These are phyloP conservation scores for Ophiostoma piceae DNA, from an alignment of 2,329 filamentous ascomycete species.

Conservation along the genomic window DNA sequence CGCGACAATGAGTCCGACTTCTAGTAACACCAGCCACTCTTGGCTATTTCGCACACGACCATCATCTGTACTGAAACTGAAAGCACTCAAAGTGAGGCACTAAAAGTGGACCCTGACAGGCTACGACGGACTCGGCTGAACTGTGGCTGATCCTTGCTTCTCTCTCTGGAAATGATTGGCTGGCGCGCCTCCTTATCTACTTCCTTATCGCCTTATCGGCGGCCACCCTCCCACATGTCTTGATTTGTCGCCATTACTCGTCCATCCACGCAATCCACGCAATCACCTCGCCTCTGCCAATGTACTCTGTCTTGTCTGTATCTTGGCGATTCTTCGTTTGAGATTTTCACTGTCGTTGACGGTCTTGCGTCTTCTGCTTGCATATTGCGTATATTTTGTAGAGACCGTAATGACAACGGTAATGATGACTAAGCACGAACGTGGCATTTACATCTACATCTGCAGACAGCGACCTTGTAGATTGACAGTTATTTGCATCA, in stretches of 20 bases:
- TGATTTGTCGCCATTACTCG: constrained; percentile 21
- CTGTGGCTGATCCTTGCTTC: background rate
- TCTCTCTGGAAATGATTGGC: background rate
- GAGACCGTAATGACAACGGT: too few relatives aligned
- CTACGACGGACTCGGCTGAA: constrained; percentile 1
- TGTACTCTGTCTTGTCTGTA: too few relatives aligned
- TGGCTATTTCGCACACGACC: background rate
- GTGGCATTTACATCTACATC: too few relatives aligned
- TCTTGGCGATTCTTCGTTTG: background rate
- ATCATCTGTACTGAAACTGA: background rate
- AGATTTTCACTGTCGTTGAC: too few relatives aligned
- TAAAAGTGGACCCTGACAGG: background rate
- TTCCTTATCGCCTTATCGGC: constrained; percentile 3
- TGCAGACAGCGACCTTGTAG: too few relatives aligned
- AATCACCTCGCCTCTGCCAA: constrained; percentile 10
- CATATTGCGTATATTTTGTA: background rate
- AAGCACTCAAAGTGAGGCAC: background rate
- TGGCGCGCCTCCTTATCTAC: background rate
- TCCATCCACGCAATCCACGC: constrained; percentile 15
- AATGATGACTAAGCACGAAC: background rate
- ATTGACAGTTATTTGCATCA: background rate
- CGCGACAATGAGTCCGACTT: too few relatives aligned
- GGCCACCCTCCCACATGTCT: constrained; percentile 23
- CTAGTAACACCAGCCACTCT: background rate
- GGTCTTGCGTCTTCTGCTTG: background rate